Percentiles rank a stretch among this genome's conserved stretches.
Evolutionary conservation across 306 rosid species (phyloP).

Genomic region (Coriaria nepalensis): DNA sequence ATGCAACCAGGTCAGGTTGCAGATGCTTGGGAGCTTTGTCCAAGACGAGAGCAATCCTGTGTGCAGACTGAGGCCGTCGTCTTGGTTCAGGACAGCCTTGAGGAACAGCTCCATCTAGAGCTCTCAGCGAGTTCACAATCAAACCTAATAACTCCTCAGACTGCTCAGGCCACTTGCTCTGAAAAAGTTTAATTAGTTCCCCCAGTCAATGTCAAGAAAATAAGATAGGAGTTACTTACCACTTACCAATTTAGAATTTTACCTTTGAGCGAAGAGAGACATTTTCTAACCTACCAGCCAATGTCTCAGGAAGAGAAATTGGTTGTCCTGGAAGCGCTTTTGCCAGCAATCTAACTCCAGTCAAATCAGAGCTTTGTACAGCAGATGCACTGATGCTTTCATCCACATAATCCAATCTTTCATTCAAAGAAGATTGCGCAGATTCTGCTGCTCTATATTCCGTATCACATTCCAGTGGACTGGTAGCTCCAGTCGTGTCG

Average conservation of each 20-base stretch:
- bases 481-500: constrained; percentile 39
- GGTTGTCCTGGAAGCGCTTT: constrained; percentile 59
- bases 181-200: constrained; percentile 19
- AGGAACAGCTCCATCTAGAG: constrained; percentile 90
- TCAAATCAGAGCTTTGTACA: constrained; percentile 77
- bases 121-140: constrained; percentile 90
- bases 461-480: constrained; percentile 41
- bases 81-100: constrained; percentile 97
- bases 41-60: constrained; percentile 81
- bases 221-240: constrained; percentile 15
- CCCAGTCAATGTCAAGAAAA: constrained; percentile 17
- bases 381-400: constrained; percentile 62
- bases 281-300: constrained; percentile 53
- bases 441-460: constrained; percentile 56
- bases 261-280: constrained; percentile 69
- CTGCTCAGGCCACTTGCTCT: constrained; percentile 98
- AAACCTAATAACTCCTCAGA: constrained; percentile 97
- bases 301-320: constrained; percentile 73
- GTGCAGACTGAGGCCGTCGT: constrained; percentile 91
- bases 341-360: constrained; percentile 26
- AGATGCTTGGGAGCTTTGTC: constrained; percentile 95
- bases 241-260: constrained; percentile 16
- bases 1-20: constrained; percentile 78
- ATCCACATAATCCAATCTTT: constrained; percentile 61
- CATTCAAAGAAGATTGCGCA: constrained; percentile 38